phyloP scores from a whole-genome alignment of 192 early-diverging fungal species.

The Coemansia biformis region DNA sequence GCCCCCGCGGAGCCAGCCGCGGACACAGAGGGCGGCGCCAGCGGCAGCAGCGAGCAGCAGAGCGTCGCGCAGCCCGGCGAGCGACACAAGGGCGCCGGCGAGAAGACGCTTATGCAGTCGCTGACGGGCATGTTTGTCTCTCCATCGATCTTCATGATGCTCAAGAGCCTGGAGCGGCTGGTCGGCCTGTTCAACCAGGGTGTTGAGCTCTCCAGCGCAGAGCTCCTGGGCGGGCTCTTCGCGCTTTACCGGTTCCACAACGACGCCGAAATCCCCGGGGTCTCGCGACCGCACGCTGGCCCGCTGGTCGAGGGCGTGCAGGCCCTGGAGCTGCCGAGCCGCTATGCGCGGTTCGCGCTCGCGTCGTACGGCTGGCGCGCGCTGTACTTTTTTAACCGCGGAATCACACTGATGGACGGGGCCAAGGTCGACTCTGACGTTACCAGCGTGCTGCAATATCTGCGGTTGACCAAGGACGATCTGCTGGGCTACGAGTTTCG shows the following conservation, averaged over 20 bases:
- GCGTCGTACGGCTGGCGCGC: slow-evolving; percentile 71
- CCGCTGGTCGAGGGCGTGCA: slow-evolving; percentile 25
- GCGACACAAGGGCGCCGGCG: too few relatives aligned
- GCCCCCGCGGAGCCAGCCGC: too few relatives aligned
- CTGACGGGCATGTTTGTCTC: slow-evolving; percentile 49
- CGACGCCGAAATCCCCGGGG: slow-evolving; percentile 36
- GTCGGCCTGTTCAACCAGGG: slow-evolving; percentile 58
- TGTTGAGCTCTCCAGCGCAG: slow-evolving; percentile 61
- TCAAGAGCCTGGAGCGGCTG: slow-evolving; percentile 47
- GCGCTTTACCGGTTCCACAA: slow-evolving; percentile 63
- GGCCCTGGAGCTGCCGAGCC: slow-evolving; percentile 51
- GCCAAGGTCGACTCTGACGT: slow-evolving; percentile 62
- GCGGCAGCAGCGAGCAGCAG: too few relatives aligned
- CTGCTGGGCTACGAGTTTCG: slow-evolving; percentile 65
- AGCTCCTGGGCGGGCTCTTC: slow-evolving; percentile 59
- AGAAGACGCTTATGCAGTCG: slow-evolving; percentile 47
- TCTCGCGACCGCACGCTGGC: slow-evolving; percentile 35
- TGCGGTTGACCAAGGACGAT: slow-evolving; percentile 58
- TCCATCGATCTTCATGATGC: slow-evolving; percentile 35
- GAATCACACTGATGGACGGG: slow-evolving; percentile 62
- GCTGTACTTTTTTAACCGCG: slow-evolving; percentile 67
- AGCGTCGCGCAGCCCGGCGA: too few relatives aligned
- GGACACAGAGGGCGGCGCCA: too few relatives aligned
- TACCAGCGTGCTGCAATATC: slow-evolving; percentile 57
- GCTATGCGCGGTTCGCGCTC: slow-evolving; percentile 55